phyloP scores from a whole-genome alignment of 192 early-diverging fungal genomes.

The Coemansia sp. region DNA sequence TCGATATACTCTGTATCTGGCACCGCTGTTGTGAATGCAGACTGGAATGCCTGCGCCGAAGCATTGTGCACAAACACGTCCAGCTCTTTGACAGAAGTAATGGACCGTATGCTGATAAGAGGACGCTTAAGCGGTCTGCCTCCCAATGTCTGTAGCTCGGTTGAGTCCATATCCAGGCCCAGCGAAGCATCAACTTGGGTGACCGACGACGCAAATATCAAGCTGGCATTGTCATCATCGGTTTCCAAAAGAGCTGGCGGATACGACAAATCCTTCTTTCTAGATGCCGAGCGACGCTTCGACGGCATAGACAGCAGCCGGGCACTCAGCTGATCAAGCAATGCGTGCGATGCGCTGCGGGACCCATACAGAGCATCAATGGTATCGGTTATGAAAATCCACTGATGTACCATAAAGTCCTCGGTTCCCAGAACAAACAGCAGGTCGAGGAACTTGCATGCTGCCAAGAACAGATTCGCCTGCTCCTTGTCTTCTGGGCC shows the following conservation, averaged over 20 bases:
- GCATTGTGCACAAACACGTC: conserved; percentile 75
- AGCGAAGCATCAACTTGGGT: conserved; percentile 6
- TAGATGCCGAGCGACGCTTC: background rate
- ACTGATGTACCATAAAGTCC: conserved; percentile 86
- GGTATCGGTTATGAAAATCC: conserved; percentile 91
- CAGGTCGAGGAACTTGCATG: conserved; percentile 87
- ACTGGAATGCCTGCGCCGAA: conserved; percentile 72
- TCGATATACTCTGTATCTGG: conserved; percentile 80
- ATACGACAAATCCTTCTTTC: conserved; percentile 19
- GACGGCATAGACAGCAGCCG: conserved; percentile 55
- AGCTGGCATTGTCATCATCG: conserved; percentile 26
- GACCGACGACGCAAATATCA: conserved; percentile 13
- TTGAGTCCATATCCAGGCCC: conserved; percentile 8
- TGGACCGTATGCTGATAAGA: conserved; percentile 67
- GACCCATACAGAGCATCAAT: conserved; percentile 62
- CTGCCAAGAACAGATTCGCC: conserved; percentile 70
- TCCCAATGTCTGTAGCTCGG: conserved; percentile 24
- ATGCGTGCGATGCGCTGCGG: conserved; percentile 56
- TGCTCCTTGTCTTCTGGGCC: conserved; percentile 59
- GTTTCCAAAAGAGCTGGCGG: conserved; percentile 11
- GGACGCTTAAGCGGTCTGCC: conserved; percentile 61
- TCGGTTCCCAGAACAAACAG: conserved; percentile 77
- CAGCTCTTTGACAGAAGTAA: conserved; percentile 68
- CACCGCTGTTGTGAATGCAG: conserved; percentile 64
- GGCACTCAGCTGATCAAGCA: conserved; percentile 66